Evolutionary conservation across 2,329 filamentous ascomycete genomes (phyloP).

Genomic region (Fusarium sp.): DNA sequence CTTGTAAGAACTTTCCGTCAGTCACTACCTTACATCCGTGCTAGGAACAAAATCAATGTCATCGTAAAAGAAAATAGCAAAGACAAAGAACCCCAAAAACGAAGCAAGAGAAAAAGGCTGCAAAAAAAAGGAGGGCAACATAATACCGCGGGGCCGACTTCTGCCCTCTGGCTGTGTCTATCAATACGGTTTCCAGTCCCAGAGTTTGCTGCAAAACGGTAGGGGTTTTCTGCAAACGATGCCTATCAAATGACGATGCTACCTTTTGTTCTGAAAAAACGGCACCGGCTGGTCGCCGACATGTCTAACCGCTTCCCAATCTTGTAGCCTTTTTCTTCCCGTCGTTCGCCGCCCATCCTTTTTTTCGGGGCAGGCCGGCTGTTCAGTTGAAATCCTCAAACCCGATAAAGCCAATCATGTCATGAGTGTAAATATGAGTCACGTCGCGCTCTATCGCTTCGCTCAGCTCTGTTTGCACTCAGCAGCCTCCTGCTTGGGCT

Average conservation of each 20-base stretch:
- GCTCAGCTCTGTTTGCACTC: constrained; percentile 95
- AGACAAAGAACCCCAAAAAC: constrained; percentile 41
- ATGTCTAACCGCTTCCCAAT: constrained; percentile 46
- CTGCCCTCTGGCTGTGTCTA: constrained; percentile 49
- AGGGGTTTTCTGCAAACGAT: constrained; percentile 43
- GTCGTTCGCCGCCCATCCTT: constrained; percentile 41
- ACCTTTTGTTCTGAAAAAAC: constrained; percentile 46
- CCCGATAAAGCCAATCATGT: constrained; percentile 45
- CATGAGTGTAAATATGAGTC: constrained; percentile 41
- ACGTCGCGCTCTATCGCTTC: constrained; percentile 54
- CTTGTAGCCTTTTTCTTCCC: constrained; percentile 49
- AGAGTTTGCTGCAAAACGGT: constrained; percentile 45
- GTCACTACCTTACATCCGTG: constrained; percentile 48
- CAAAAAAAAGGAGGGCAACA: constrained; percentile 45
- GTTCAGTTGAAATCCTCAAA: constrained; percentile 45
- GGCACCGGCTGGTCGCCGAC: constrained; percentile 47
- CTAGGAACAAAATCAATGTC: constrained; percentile 44
- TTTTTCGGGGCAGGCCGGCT: constrained; percentile 40
- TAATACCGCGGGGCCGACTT: constrained; percentile 45
- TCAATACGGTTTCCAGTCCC: constrained; percentile 47
- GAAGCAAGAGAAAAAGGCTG: constrained; percentile 44
- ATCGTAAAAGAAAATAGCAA: constrained; percentile 35
- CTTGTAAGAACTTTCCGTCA: constrained; percentile 41
- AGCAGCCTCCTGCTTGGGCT: constrained; percentile 93
- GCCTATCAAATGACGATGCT: constrained; percentile 50